Conservation (phyloP, 345 rosid genomes). For the Triadica sebifera region DNA sequence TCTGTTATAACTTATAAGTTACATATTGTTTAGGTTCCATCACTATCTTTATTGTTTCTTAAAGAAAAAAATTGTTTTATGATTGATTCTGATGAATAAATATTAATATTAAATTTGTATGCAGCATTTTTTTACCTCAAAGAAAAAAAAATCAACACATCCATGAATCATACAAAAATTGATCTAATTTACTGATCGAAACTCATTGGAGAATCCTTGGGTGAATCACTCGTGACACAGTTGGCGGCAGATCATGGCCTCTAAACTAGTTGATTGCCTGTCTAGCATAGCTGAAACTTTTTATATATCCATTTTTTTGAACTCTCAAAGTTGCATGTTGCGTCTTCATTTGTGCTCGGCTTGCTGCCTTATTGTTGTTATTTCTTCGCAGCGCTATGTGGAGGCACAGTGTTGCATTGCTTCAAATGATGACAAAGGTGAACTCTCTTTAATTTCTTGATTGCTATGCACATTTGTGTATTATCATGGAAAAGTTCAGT, state of each 20-base stretch:
- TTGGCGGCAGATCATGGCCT: not conserved
- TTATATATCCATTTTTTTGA: not conserved
- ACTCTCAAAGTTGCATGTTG: not conserved
- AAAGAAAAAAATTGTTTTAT: not conserved
- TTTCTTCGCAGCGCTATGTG: constrained; percentile 78
- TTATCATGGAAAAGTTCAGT: not conserved
- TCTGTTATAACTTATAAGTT: constrained; percentile 16
- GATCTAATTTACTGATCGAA: not conserved
- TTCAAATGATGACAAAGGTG: constrained; percentile 92
- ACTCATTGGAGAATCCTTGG: not conserved
- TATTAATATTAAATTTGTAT: not conserved
- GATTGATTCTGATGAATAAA: not conserved
- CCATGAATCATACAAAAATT: not conserved
- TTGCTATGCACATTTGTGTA: not conserved
- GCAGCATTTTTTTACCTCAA: not conserved
- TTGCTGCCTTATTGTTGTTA: constrained; percentile 11
- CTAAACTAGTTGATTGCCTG: not conserved
- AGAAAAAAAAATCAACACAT: not conserved
- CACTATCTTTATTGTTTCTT: not conserved
- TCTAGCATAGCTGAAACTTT: not conserved
- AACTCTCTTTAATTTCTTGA: not conserved
- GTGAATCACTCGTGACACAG: not conserved
- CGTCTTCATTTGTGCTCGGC: constrained; percentile 1
- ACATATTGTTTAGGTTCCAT: constrained; percentile 1
- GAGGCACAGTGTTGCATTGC: constrained; percentile 94